Conservation (phyloP, 306 rosid species). For the Quillaja saponaria region DNA sequence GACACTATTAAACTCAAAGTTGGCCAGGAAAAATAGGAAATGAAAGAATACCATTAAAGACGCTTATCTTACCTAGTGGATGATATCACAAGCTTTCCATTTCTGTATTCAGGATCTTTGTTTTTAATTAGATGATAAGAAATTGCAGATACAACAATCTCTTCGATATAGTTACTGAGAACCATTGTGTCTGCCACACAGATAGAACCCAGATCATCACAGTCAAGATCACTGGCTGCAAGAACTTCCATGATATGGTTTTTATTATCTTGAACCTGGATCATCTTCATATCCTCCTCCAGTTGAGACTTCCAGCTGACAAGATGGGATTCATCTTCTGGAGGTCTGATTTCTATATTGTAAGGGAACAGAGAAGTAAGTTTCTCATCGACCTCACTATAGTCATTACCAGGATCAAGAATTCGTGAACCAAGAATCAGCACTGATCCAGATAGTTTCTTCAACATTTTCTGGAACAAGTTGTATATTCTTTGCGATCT, state of each 20-base stretch:
- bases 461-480: constrained; percentile 82
- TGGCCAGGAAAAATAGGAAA: neutral
- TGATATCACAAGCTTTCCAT: constrained; percentile 81
- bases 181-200: constrained; percentile 79
- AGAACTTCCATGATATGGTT: constrained; percentile 93
- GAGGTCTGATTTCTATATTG: constrained; percentile 77
- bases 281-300: constrained; percentile 90
- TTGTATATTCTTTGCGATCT: constrained; percentile 69
- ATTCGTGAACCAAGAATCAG: constrained; percentile 83
- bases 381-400: constrained; percentile 61
- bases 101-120: constrained; percentile 87
- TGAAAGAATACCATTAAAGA: constrained; percentile 12
- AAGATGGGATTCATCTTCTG: constrained; percentile 76
- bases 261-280: constrained; percentile 86
- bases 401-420: constrained; percentile 56
- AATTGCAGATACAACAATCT: constrained; percentile 91
- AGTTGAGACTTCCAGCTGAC: constrained; percentile 90
- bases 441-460: constrained; percentile 73
- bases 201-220: constrained; percentile 79
- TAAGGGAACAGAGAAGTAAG: constrained; percentile 71
- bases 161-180: constrained; percentile 82
- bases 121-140: constrained; percentile 87
- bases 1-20: constrained; percentile 19
- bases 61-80: constrained; percentile 56
- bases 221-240: constrained; percentile 86